Percentiles rank a stretch among this genome's conserved stretches.
Conservation (phyloP, 805 yeast species). For the Tetrapisispora pingtungensis region DNA sequence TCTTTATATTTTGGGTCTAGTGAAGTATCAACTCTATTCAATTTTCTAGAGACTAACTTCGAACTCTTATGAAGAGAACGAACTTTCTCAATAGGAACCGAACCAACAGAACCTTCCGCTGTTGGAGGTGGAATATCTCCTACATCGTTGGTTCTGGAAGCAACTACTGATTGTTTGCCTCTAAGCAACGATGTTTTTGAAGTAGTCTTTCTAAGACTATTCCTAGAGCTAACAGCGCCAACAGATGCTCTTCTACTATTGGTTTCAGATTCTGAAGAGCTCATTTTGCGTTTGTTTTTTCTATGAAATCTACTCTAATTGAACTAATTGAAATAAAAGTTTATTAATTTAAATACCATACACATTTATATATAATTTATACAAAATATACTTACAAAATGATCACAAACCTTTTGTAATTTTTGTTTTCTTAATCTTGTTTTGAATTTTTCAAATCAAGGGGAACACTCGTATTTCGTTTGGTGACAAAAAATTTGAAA, state of each 20-base stretch:
- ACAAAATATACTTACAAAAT: too few species aligned
- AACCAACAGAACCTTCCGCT: constrained; percentile 19
- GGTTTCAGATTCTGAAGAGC: background rate
- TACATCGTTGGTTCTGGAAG: constrained; percentile 16
- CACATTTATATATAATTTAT: too few species aligned
- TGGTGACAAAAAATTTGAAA: too few species aligned
- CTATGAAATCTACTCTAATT: background rate
- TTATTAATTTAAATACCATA: too few species aligned
- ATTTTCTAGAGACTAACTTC: constrained; percentile 17
- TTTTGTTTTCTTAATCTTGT: too few species aligned
- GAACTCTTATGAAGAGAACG: constrained; percentile 11
- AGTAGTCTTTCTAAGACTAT: background rate
- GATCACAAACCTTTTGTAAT: too few species aligned
- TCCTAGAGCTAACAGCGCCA: background rate
- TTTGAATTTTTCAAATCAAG: background rate
- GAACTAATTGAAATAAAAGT: background rate
- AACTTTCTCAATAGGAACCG: constrained; percentile 24
- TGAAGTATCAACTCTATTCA: constrained; percentile 25
- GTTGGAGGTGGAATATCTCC: constrained; percentile 20
- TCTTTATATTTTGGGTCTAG: constrained; percentile 1
- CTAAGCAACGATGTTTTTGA: background rate
- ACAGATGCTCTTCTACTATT: background rate
- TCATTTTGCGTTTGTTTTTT: background rate
- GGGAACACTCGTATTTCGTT: background rate
- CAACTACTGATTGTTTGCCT: constrained; percentile 10